Conservation (phyloP, 805 yeast genomes). For the Jamesozyma rosinii region DNA sequence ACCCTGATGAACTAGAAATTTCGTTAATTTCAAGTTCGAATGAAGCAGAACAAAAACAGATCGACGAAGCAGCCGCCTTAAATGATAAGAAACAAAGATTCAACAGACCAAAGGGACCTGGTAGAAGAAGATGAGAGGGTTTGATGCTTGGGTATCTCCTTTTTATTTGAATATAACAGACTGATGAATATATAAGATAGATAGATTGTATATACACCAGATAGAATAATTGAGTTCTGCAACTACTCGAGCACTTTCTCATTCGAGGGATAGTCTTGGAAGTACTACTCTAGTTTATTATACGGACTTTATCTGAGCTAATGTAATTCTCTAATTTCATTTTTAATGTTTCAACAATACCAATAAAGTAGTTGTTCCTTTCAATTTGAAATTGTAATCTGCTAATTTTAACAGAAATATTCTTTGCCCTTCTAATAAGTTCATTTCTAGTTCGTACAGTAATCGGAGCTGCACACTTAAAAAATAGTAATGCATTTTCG, state of each 20-base stretch:
- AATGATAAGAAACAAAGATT: constrained; percentile 28
- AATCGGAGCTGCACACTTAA: constrained; percentile 45
- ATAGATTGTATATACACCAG: no score
- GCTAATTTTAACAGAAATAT: constrained; percentile 40
- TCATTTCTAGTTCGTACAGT: constrained; percentile 43
- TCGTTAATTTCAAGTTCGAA: constrained; percentile 21
- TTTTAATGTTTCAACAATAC: background rate
- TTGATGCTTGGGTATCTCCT: no score
- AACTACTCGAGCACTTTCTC: no score
- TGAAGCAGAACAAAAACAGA: constrained; percentile 31
- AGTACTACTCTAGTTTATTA: background rate
- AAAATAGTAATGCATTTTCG: constrained; percentile 31
- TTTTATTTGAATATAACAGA: no score
- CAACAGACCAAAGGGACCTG: constrained; percentile 64
- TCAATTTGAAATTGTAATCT: background rate
- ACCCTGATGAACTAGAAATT: constrained; percentile 56
- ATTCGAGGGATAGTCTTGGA: no score
- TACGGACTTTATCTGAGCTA: background rate
- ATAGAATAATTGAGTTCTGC: no score
- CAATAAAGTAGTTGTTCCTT: background rate
- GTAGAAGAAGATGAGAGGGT: constrained; percentile 37
- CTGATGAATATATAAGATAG: no score
- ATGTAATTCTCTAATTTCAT: background rate
- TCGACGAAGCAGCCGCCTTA: constrained; percentile 12
- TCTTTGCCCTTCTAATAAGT: constrained; percentile 37